Evolutionary conservation across 108 stramenopile genomes (phyloP).

Genomic region (Stephanodiscus triporus): DNA sequence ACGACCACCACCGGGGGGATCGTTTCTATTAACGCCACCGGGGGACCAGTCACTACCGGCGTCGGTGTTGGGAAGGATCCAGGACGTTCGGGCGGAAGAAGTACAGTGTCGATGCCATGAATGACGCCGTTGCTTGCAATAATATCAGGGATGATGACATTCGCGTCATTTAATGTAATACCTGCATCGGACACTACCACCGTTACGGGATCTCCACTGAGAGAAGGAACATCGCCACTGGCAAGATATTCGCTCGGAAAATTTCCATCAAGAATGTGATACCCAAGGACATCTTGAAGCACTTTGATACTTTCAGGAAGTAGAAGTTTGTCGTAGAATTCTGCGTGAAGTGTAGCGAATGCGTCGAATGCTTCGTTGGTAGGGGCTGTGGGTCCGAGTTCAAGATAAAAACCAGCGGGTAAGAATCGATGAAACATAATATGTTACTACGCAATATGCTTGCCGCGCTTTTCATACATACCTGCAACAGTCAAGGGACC

Average conservation of each 20-base stretch:
- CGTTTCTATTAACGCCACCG: not conserved
- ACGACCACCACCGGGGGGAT: not conserved
- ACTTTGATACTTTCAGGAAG: constrained; percentile 12
- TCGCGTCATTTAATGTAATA: constrained; percentile 36
- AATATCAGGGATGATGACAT: constrained; percentile 42
- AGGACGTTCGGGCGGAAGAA: constrained; percentile 32
- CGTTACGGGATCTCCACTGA: not conserved
- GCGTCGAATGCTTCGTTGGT: constrained; percentile 58
- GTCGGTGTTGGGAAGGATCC: not conserved
- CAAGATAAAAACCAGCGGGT: not conserved
- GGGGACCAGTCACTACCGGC: not conserved
- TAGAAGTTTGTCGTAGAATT: constrained; percentile 14
- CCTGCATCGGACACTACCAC: not conserved
- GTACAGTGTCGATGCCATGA: constrained; percentile 54
- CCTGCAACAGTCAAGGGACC: constrained; percentile 9
- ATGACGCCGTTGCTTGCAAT: constrained; percentile 56
- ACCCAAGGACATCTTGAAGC: constrained; percentile 26
- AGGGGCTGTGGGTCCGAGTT: constrained; percentile 34
- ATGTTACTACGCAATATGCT: not conserved
- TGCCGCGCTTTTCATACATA: not conserved
- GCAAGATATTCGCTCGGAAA: not conserved
- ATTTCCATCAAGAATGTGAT: constrained; percentile 46
- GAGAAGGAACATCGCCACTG: not conserved
- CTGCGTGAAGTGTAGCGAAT: constrained; percentile 40
- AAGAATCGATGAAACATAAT: not conserved